Conservation (phyloP, 345 rosid genomes). For the Pistacia vera region DNA sequence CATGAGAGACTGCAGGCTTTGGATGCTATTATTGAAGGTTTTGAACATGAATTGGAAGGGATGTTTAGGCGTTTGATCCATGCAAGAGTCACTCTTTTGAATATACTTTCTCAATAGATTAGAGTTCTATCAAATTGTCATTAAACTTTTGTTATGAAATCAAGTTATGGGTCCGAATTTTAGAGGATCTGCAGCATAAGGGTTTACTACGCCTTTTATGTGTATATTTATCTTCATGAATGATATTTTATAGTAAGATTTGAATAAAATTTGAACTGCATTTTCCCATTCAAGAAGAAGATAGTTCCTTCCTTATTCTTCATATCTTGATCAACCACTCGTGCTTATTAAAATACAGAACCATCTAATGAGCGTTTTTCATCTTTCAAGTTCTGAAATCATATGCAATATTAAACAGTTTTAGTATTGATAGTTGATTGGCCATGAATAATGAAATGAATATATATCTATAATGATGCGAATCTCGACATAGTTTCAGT, state of each 20-base stretch:
- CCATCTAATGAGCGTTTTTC: too few relatives aligned
- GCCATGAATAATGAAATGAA: too few relatives aligned
- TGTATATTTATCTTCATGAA: background rate
- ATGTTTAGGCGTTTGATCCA: slow-evolving; percentile 60
- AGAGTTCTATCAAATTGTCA: background rate
- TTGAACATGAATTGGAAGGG: slow-evolving; percentile 61
- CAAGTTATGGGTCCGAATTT: slow-evolving; percentile 32
- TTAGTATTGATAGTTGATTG: too few relatives aligned
- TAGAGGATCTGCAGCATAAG: slow-evolving; percentile 30
- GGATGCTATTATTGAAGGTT: slow-evolving; percentile 46
- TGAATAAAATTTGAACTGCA: background rate
- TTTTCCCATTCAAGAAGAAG: background rate
- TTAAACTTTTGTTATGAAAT: slow-evolving; percentile 1
- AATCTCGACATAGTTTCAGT: background rate
- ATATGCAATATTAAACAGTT: too few relatives aligned
- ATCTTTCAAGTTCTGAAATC: too few relatives aligned
- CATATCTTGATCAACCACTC: too few relatives aligned
- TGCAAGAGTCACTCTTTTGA: slow-evolving; percentile 61
- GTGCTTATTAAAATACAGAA: too few relatives aligned
- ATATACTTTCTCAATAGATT: slow-evolving; percentile 46
- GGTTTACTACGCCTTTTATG: background rate
- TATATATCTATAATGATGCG: too few relatives aligned
- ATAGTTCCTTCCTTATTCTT: too few relatives aligned
- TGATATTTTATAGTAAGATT: background rate
- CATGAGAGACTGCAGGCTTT: slow-evolving; percentile 40